Base-by-base conservation (phyloP, 352 stramenopile species). In the Phytophthora cryptogea region DNA sequence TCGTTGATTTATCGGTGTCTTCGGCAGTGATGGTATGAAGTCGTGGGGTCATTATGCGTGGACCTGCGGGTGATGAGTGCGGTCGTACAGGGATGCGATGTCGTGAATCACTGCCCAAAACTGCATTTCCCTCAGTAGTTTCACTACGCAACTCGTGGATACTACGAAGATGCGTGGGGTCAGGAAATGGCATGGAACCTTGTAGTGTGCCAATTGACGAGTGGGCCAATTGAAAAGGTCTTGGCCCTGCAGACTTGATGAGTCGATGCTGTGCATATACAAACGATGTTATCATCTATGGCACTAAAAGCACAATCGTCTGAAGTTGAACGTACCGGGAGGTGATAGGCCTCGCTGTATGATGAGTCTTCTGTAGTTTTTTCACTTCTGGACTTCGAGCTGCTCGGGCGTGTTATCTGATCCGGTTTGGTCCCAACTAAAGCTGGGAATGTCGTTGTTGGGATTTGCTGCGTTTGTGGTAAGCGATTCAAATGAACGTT, bases 401-500 rank as follows among this genome's bases (percentile, higher is more conserved):
- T 56, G 28, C 9, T 49, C 36, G 44, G 31, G 31, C 42, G 37
- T n/a, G 11, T 16, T 11, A 51, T 20, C 31, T 60, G 55, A 30
- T 37, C 11, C 3, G 45, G 32, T 10, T n/a, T 49, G 32, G 51
- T 30, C 11, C 28, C 20, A n/a, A 36, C 48, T 40, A 63, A 31
- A 30, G 48, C 48, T 46, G 59, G 64, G 28, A 73, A 70, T 10
- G 52, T 71, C 43, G 72, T 37, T 2, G 80, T 92, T 11, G 78
- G 67, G 8, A 92, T 76, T 16, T 90, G 71, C 33, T 92, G 82
- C 0, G 80, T 81, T 1, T 55, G 45, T 0, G 82, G 82, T 8
- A 92, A 54, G 26, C 63, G 52, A 39, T 64, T 84, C 41, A 92
- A 41, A 30, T 90, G 76, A 31, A 92, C 63, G 23, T 72, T 78